A percentile compares a stretch with the other conserved stretches of the same genome.
phyloP scores from a whole-genome alignment of 2,329 filamentous ascomycete species.

The Talaromyces atroroseus region DNA sequence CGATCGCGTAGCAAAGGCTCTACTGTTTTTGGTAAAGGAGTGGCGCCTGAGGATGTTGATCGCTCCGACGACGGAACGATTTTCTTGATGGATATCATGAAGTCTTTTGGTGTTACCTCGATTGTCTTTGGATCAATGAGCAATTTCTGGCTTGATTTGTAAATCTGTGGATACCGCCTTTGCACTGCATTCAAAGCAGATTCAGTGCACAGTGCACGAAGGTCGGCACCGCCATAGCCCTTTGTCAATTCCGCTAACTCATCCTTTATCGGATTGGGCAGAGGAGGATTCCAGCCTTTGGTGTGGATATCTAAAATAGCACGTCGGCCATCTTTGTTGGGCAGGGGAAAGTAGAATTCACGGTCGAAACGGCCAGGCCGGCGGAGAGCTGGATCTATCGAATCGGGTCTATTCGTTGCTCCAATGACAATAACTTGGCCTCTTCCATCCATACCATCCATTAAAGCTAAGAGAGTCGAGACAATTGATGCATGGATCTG shows the following conservation, averaged over 20 bases:
- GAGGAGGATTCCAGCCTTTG: constrained; percentile 75
- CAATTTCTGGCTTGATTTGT: constrained; percentile 82
- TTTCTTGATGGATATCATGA: constrained; percentile 95
- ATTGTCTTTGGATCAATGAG: constrained; percentile 81
- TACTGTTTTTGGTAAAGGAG: constrained; percentile 70
- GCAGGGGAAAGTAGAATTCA: constrained; percentile 96
- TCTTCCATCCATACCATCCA: constrained; percentile 98
- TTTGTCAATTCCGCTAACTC: constrained; percentile 81
- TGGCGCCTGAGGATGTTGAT: constrained; percentile 76
- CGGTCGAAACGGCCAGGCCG: constrained; percentile 91
- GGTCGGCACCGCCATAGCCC: constrained; percentile 92
- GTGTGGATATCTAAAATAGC: constrained; percentile 95
- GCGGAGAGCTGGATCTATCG: constrained; percentile 90
- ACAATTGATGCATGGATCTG: constrained; percentile 98
- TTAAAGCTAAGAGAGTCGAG: constrained; percentile 83
- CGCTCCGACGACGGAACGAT: constrained; percentile 92
- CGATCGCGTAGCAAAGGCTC: constrained; percentile 75
- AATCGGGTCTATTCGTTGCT: constrained; percentile 95
- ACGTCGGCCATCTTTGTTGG: constrained; percentile 71
- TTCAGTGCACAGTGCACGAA: constrained; percentile 91
- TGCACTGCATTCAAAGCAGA: constrained; percentile 94
- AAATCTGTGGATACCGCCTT: constrained; percentile 92
- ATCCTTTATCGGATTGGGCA: constrained; percentile 72
- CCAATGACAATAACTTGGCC: constrained; percentile 98
- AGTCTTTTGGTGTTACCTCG: constrained; percentile 83